Percentiles rank a stretch among this genome's conserved stretches.
These are phyloP conservation scores for Metschnikowia dekortorum DNA, from an alignment of 805 yeast genomes.

Conservation along the genomic window DNA sequence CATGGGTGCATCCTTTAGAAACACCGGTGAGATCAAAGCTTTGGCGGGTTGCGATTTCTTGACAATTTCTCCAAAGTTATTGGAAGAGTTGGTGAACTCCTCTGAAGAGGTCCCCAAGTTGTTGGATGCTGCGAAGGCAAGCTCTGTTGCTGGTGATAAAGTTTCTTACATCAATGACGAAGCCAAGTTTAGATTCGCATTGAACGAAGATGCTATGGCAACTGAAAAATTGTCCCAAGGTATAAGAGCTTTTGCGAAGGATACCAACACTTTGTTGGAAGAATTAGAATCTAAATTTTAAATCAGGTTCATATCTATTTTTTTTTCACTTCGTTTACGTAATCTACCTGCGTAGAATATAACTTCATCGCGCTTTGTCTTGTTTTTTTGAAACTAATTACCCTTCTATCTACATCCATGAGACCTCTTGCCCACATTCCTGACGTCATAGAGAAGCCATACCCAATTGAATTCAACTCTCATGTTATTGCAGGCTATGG, in stretches of 20 bases:
- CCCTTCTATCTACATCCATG: slow-evolving; percentile 14
- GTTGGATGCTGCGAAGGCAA: slow-evolving; percentile 59
- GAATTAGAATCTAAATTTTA: slow-evolving; percentile 58
- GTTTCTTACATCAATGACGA: slow-evolving; percentile 82
- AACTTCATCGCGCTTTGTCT: neutral
- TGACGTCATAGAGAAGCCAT: slow-evolving; percentile 48
- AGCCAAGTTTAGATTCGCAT: slow-evolving; percentile 79
- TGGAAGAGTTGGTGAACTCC: slow-evolving; percentile 83
- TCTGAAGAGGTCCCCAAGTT: slow-evolving; percentile 73
- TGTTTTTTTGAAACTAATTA: no score
- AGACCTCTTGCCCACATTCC: slow-evolving; percentile 43
- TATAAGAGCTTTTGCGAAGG: slow-evolving; percentile 95
- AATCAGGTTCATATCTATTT: neutral
- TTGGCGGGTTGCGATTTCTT: slow-evolving; percentile 96
- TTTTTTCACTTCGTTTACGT: neutral
- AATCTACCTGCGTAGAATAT: neutral
- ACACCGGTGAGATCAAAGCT: slow-evolving; percentile 89
- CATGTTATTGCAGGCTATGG: slow-evolving; percentile 82
- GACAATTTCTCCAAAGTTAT: slow-evolving; percentile 89
- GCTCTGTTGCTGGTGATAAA: slow-evolving; percentile 50
- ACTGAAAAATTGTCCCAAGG: slow-evolving; percentile 97
- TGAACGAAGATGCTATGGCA: slow-evolving; percentile 98
- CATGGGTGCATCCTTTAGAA: slow-evolving; percentile 99
- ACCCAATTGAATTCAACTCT: slow-evolving; percentile 41
- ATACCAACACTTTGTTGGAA: slow-evolving; percentile 72